Evolutionary conservation across 176 grass and related monocot species (phyloP).

Genomic region (Alopecurus myosuroides): DNA sequence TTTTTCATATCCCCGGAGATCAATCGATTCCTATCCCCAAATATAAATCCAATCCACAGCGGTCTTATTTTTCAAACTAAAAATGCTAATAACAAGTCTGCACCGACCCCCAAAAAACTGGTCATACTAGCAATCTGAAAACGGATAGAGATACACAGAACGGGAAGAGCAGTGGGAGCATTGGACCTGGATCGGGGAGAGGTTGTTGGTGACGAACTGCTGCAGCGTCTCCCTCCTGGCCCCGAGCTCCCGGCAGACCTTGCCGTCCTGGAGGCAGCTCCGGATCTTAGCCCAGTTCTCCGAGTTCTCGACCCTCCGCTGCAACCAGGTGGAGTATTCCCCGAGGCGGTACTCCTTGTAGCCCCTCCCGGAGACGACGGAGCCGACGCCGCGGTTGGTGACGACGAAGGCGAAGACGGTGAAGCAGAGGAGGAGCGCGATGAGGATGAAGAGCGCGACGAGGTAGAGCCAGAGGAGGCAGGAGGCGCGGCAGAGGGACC

Average conservation of each 20-base stretch:
- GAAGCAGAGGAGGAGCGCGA: conserved; percentile 63
- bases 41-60: neutral
- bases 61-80: neutral
- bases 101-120: neutral
- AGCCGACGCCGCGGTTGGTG: conserved; percentile 68
- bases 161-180: neutral
- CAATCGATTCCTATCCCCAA: neutral
- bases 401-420: conserved; percentile 82
- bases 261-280: conserved; percentile 77
- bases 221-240: conserved; percentile 27
- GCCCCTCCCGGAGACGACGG: conserved; percentile 49
- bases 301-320: conserved; percentile 54
- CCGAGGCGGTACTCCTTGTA: conserved; percentile 88
- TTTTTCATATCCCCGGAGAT: neutral
- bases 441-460: conserved; percentile 79
- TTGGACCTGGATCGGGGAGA: conserved; percentile 74
- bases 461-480: conserved; percentile 95
- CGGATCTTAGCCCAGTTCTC: conserved; percentile 72
- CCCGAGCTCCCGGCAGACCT: conserved; percentile 59
- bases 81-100: neutral
- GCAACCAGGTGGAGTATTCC: conserved; percentile 87
- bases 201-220: conserved; percentile 62
- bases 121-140: neutral
- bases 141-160: neutral
- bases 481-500: conserved; percentile 60